phyloP scores from a whole-genome alignment of 2,329 filamentous ascomycete species.

The Pseudogymnoascus sp. region DNA sequence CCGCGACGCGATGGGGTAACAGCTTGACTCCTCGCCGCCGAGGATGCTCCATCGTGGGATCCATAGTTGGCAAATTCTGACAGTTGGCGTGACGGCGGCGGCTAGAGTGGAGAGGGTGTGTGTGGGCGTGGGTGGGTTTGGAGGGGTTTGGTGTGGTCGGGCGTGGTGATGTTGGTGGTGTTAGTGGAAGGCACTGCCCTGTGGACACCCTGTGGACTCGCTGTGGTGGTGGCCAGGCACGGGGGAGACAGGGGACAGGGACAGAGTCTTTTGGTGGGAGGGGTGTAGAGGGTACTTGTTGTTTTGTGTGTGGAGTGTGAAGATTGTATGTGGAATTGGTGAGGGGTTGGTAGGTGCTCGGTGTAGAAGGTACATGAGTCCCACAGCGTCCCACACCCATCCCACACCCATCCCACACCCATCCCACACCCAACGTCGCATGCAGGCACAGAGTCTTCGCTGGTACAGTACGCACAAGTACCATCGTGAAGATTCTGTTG shows the following conservation, averaged over 20 bases:
- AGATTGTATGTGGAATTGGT: too few relatives aligned
- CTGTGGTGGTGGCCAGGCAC: background rate
- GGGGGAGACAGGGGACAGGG: background rate
- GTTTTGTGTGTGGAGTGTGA: background rate
- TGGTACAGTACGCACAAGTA: background rate
- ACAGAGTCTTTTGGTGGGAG: background rate
- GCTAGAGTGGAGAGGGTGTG: background rate
- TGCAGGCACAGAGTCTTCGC: background rate
- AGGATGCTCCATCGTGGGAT: background rate
- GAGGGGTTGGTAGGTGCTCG: background rate
- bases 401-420: too few relatives aligned
- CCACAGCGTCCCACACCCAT: too few relatives aligned
- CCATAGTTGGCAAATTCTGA: background rate
- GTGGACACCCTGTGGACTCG: background rate
- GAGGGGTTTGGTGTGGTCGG: background rate
- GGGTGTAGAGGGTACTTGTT: background rate
- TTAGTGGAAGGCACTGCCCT: background rate
- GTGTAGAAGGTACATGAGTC: background rate
- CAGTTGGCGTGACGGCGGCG: constrained; percentile 5
- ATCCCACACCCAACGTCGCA: constrained; percentile 2
- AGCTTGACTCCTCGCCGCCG: background rate
- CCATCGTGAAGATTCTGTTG: background rate
- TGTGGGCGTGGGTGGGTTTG: background rate
- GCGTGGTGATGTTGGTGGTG: background rate
- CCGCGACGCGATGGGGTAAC: constrained; percentile 6